Conservation (phyloP, 2,329 filamentous ascomycete genomes). For the Penicillium glabrum region DNA sequence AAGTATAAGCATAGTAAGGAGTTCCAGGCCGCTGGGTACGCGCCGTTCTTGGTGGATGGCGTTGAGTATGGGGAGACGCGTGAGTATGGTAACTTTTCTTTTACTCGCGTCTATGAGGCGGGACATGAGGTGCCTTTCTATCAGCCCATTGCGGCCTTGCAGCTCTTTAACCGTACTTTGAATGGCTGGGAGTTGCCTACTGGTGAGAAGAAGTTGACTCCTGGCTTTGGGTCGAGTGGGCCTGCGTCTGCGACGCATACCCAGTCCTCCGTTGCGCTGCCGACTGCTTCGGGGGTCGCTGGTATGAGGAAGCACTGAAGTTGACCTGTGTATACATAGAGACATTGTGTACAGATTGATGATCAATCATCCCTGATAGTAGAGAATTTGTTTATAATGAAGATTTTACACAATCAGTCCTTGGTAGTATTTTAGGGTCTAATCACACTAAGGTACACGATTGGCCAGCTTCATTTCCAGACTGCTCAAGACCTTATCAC, state of each 20-base stretch:
- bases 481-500: neutral
- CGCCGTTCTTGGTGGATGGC: slow-evolving; percentile 67
- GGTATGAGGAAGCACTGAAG: neutral
- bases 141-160: slow-evolving; percentile 60
- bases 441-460: neutral
- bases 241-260: slow-evolving; percentile 46
- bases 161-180: slow-evolving; percentile 62
- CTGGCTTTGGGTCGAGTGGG: slow-evolving; percentile 43
- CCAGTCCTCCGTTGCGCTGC: slow-evolving; percentile 40
- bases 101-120: slow-evolving; percentile 65
- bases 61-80: slow-evolving; percentile 68
- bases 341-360: neutral
- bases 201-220: slow-evolving; percentile 41
- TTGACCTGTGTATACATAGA: too few relatives aligned
- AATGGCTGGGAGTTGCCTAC: slow-evolving; percentile 56
- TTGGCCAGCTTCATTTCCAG: neutral
- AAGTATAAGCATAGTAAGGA: slow-evolving; percentile 50
- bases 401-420: neutral
- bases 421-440: neutral
- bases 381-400: too few relatives aligned
- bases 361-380: neutral
- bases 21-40: slow-evolving; percentile 70
- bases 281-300: slow-evolving; percentile 16
- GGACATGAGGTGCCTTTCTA: slow-evolving; percentile 61
- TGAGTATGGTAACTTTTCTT: slow-evolving; percentile 73